phyloP scores from a whole-genome alignment of 164 flowering plant species.

The Cinnamomum chago region DNA sequence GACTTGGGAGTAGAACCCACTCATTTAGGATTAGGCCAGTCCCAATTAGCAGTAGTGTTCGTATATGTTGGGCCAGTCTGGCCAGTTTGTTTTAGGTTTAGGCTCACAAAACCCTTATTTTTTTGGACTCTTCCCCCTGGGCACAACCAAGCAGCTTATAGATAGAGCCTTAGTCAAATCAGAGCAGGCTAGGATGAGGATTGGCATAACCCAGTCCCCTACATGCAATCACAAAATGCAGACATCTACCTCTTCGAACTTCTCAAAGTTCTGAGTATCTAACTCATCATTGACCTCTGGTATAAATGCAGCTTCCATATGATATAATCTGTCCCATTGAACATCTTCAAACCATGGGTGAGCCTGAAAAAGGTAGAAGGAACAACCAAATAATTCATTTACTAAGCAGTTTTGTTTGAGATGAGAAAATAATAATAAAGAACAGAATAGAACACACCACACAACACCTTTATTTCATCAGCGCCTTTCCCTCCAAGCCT shows the following conservation, averaged over 20 bases:
- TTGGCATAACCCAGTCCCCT: neutral
- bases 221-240: neutral
- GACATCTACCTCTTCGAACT: slow-evolving; percentile 81
- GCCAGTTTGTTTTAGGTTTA: too few relatives aligned
- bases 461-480: slow-evolving; percentile 84
- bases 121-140: neutral
- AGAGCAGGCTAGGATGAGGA: neutral
- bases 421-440: slow-evolving; percentile 9
- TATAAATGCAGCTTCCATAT: slow-evolving; percentile 92
- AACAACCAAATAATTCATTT: slow-evolving; percentile 10
- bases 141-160: neutral
- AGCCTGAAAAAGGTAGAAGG: slow-evolving; percentile 40
- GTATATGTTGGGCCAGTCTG: too few relatives aligned
- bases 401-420: slow-evolving; percentile 2
- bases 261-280: slow-evolving; percentile 97
- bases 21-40: too few relatives aligned
- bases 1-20: too few relatives aligned
- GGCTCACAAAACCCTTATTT: too few relatives aligned
- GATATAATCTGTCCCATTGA: slow-evolving; percentile 80
- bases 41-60: too few relatives aligned
- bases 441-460: slow-evolving; percentile 33
- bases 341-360: slow-evolving; percentile 89
- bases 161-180: neutral
- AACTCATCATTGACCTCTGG: slow-evolving; percentile 93
- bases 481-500: slow-evolving; percentile 96